These are phyloP conservation scores for Cryptosporidium xiaoi DNA, from an alignment of 169 alveolate genomes.

Conservation along the genomic window DNA sequence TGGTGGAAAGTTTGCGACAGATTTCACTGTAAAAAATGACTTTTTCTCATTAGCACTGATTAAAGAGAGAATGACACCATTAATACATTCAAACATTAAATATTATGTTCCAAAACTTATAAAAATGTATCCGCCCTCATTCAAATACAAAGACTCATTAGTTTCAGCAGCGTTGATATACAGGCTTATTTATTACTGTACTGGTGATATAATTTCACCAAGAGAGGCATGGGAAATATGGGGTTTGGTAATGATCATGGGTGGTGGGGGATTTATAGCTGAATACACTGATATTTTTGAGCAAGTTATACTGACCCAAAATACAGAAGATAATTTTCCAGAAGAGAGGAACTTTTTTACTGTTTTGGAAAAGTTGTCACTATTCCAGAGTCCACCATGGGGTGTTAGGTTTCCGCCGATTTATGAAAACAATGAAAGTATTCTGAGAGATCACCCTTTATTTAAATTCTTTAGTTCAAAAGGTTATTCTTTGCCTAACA, in stretches of 20 bases:
- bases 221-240: slow-evolving; percentile 70
- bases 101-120: slow-evolving; percentile 38
- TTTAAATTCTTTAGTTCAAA: slow-evolving; percentile 24
- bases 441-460: not conserved
- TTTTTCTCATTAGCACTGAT: not conserved
- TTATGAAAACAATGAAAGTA: slow-evolving; percentile 7
- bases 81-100: slow-evolving; percentile 32
- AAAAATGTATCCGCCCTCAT: slow-evolving; percentile 44
- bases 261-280: slow-evolving; percentile 63
- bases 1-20: slow-evolving; percentile 60
- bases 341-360: slow-evolving; percentile 58
- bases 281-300: not conserved
- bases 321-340: slow-evolving; percentile 41
- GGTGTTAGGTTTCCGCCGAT: slow-evolving; percentile 48
- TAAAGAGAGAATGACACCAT: slow-evolving; percentile 43
- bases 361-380: slow-evolving; percentile 25
- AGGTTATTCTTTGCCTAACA: slow-evolving; percentile 34
- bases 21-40: slow-evolving; percentile 39
- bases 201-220: slow-evolving; percentile 22
- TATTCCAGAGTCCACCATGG: slow-evolving; percentile 44
- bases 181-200: slow-evolving; percentile 53
- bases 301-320: slow-evolving; percentile 25
- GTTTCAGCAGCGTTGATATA: slow-evolving; percentile 49
- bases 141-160: slow-evolving; percentile 5
- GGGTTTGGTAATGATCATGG: slow-evolving; percentile 16